Conservation (phyloP, 306 rosid genomes). For the Acacia melanoxylon region DNA sequence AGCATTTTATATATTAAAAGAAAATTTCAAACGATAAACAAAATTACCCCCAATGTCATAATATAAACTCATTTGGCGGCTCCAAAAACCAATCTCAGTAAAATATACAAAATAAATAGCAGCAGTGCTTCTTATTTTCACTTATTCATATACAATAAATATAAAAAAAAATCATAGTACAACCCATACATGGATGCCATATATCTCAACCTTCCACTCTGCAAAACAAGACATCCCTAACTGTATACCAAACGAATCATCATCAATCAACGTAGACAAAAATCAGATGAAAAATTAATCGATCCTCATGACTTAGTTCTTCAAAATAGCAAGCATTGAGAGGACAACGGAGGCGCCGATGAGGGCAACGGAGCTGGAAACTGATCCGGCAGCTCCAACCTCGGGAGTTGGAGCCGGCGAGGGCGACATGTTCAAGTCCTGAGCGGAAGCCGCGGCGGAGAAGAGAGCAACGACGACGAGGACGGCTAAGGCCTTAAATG, state of each 20-base stretch:
- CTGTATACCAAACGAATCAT: neutral
- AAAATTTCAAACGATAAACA: too few species aligned
- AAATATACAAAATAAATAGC: too few species aligned
- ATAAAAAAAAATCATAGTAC: too few species aligned
- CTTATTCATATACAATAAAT: too few species aligned
- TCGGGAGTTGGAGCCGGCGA: constrained; percentile 19
- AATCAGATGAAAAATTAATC: neutral
- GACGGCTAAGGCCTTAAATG: constrained; percentile 24
- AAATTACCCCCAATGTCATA: too few species aligned
- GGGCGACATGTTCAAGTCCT: constrained; percentile 16
- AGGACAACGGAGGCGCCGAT: constrained; percentile 27
- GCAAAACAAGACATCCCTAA: neutral
- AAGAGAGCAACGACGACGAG: neutral
- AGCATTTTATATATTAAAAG: too few species aligned
- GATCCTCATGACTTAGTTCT: neutral
- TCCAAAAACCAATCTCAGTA: too few species aligned
- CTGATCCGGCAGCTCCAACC: constrained; percentile 37
- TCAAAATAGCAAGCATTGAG: neutral
- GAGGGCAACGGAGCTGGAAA: constrained; percentile 29
- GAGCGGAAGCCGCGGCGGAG: constrained; percentile 33
- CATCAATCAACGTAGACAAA: neutral
- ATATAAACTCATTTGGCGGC: too few species aligned
- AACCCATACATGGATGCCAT: too few species aligned
- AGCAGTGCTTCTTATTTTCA: too few species aligned
- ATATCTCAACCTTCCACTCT: neutral